These are phyloP conservation scores for Hypoxylon perforatum DNA, from an alignment of 495 filamentous ascomycete genomes.

Conservation along the genomic window DNA sequence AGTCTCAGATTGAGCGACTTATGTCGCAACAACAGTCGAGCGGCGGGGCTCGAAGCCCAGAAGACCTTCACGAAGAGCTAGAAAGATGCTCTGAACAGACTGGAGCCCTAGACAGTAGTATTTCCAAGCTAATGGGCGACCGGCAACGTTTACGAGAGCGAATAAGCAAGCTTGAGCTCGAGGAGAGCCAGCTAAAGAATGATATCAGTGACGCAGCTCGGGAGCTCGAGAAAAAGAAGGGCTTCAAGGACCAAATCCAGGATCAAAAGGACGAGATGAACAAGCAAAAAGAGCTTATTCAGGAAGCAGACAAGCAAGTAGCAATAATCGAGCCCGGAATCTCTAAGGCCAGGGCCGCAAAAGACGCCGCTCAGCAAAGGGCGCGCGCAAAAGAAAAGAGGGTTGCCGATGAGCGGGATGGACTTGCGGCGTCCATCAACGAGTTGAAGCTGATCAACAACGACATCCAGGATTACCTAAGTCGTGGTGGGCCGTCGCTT, in stretches of 20 bases:
- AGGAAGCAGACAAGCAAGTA: constrained; percentile 74
- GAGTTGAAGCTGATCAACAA: constrained; percentile 78
- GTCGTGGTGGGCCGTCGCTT: constrained; percentile 76
- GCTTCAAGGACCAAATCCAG: constrained; percentile 73
- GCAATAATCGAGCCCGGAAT: constrained; percentile 77
- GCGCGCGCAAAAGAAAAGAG: constrained; percentile 78
- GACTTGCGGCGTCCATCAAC: constrained; percentile 75
- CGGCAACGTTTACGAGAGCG: constrained; percentile 74
- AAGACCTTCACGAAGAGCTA: constrained; percentile 85
- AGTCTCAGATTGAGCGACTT: constrained; percentile 76
- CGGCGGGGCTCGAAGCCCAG: constrained; percentile 71
- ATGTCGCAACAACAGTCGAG: constrained; percentile 75
- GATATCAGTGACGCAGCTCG: constrained; percentile 74
- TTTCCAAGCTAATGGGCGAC: constrained; percentile 72
- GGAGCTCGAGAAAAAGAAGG: constrained; percentile 80
- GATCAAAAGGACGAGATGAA: constrained; percentile 73
- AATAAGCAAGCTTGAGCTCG: constrained; percentile 76
- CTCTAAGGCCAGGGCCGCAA: constrained; percentile 74
- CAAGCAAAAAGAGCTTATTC: constrained; percentile 74
- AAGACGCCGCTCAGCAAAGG: constrained; percentile 78
- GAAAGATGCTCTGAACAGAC: constrained; percentile 73
- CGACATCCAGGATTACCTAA: constrained; percentile 83
- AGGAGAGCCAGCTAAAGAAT: constrained; percentile 73
- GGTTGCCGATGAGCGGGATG: constrained; percentile 75
- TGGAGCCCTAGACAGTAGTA: constrained; percentile 67